Base-by-base conservation (phyloP, 176 grass and related monocot genomes). In the Chrysopogon serrulatus region DNA sequence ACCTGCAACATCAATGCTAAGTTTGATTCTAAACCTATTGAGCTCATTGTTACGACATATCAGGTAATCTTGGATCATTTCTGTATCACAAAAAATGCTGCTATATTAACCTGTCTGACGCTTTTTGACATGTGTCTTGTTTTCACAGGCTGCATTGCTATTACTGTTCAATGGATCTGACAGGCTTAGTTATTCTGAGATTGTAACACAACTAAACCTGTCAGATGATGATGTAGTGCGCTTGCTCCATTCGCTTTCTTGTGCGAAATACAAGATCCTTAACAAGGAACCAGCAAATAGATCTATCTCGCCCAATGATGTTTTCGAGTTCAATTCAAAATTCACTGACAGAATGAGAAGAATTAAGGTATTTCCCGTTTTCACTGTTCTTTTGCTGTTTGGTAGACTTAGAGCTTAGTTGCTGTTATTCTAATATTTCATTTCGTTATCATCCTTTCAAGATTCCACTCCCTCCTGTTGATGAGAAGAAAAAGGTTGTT, bases 401-500 rank as follows among this genome's bases (percentile, higher is more conserved):
- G 14, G 27, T 48, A 12, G 14, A 14, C 40, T 34, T 51, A 0
- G 17, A 34, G 13, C 6, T 4, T 2, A 26, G 8, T 23, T 30
- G 23, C 13, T 2, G n/a, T 74, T n/a, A 61, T 90, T 31, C n/a
- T 84, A 7, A 74, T 39, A 44, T 60, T 88, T 54, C 21, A 42
- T 56, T 32, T 67, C 49, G 23, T 57, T 27, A 10, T 33, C 59
- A 4, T 42, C 28, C 44, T 73, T 1, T 81, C 48, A 79, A 99
- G 96, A 90, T 99, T 74, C 89, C 93, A 18, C 89, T 94, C 23
- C 93, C 96, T 74, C 93, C 96, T 39, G 93, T 99, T 43, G 91
- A 99, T 84, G 96, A 99, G 90, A 99, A 99, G 87, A 98, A 98
- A 85, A 96, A 94, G 77, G 93, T 99, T 41, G 88, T 99, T 43